Base-by-base conservation (phyloP, 768 basidiomycete genomes). In the Mycena floridula region DNA sequence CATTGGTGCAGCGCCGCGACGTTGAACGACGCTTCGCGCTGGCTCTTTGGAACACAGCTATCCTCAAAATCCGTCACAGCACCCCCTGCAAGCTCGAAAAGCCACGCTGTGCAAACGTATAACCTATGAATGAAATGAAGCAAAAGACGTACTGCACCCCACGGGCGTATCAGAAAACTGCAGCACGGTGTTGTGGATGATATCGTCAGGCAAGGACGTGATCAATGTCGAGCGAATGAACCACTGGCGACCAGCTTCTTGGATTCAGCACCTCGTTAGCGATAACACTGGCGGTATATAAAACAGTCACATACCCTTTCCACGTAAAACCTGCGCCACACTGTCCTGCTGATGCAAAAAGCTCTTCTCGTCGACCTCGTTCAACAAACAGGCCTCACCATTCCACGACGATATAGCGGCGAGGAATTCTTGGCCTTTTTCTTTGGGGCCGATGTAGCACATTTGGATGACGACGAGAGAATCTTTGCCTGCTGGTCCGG, bases 1-100 rank as follows among this genome's bases (percentile, higher is more conserved):
- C 92, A 95, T 58, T 95, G 92, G 60, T 94, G 92, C 21, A 94
- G 69, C 15, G 92, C 91, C 3, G 89, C 86, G 43, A 95, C 80
- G 2, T 87, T 92, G 64, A 91, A 95, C 7, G 76, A 60, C 1
- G 88, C 85, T 59, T 90, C 75, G 39, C 92, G 81, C 55, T 90
- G 87, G 9, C 75, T 70, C 58, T 82, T 81, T 3, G 90, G 89
- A 12, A 91, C 62, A 52, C 86, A 89, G 11, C 72, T 81, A 50
- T 83, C 72, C 54, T 87, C 82, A 47, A 76, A 79, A 58, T 92
- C 89, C 0, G 63, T 59, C 30, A 89, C 74, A 1, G 87, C 87
- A 15, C 89, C 89, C 2, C 87, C 92, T 0, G 86, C 85, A 32
- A 92, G 74, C 61, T 96, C 92, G 59, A 95, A 94, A 7, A 96